Evolutionary conservation across 768 basidiomycete species (phyloP).

Genomic region (Ramaria sp.): DNA sequence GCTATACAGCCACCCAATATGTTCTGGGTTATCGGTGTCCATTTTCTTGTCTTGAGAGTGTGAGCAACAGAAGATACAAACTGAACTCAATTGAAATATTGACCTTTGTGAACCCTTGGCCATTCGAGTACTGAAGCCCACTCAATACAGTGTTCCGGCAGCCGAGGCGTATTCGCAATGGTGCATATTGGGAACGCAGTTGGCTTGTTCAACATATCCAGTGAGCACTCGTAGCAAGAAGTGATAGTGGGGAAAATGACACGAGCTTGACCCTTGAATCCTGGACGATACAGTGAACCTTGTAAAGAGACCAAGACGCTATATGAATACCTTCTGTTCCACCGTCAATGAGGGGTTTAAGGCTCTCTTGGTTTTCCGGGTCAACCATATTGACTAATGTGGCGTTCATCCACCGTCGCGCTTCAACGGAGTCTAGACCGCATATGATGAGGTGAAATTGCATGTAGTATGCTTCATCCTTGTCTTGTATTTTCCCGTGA

Average conservation of each 20-base stretch:
- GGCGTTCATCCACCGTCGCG: slow-evolving; percentile 97
- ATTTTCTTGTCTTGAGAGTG: slow-evolving; percentile 71
- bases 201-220: slow-evolving; percentile 97
- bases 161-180: slow-evolving; percentile 94
- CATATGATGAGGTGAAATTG: slow-evolving; percentile 97
- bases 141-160: slow-evolving; percentile 98
- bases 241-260: slow-evolving; percentile 93
- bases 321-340: slow-evolving; percentile 78
- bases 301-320: slow-evolving; percentile 1
- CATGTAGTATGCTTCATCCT: slow-evolving; percentile 88
- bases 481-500: slow-evolving; percentile 97
- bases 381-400: slow-evolving; percentile 94
- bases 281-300: slow-evolving; percentile 28
- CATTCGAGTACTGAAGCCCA: slow-evolving; percentile 99
- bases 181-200: slow-evolving; percentile 98
- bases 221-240: slow-evolving; percentile 95
- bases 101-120: slow-evolving; percentile 89
- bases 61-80: not conserved
- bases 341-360: slow-evolving; percentile 96
- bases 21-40: slow-evolving; percentile 95
- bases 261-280: slow-evolving; percentile 96
- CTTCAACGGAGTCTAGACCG: slow-evolving; percentile 94
- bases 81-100: slow-evolving; percentile 9
- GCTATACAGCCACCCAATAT: slow-evolving; percentile 89
- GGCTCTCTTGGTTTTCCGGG: slow-evolving; percentile 79